Base-by-base conservation (phyloP, 306 rosid genomes). In the Astragalus membranaceus region DNA sequence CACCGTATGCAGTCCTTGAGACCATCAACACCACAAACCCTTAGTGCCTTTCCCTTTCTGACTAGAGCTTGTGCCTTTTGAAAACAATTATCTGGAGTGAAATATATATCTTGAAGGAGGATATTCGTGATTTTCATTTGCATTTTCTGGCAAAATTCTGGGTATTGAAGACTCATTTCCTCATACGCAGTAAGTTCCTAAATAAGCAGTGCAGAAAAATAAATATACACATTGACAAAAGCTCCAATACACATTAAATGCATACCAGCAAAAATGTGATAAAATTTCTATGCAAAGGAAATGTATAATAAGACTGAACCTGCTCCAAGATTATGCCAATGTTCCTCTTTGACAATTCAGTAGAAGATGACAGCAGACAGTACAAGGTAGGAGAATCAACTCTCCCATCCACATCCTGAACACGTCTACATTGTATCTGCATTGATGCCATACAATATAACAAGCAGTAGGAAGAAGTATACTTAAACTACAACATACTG, bases 111-210 rank as follows among this genome's bases (percentile, higher is more conserved):
- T 80, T 75, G 78, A 82, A 89, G 75, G 50, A 88, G 93, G 62
- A 79, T 62, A 77, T 70, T 80, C 9, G 81, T 77, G 57, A 92
- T 86, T 76, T 88, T 72, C 87, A 73, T 77, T 85, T 88, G 92
- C 95, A 84, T 90, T 73, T 83, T 66, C 72, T 83, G 85, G 84
- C 89, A 87, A 37, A 91, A 76, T 69, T 80, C 88, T 16, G 91
- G 88, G 63, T 77, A 84, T 57, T 81, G 61, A 49, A 64, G 67
- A 65, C 80, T 42, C 80, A 85, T 67, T 85, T 87, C 88, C 78
- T 83, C 91, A 48, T 88, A 88, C 50, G 92, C 88, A 64, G 70
- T 66, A 76, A 91, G 91, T 75, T 87, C 97, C 97, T 91, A 43
- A 44, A 64, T 11, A 67, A 10, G 64, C 62, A 59, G 58, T 16